Base-by-base conservation (phyloP, 352 stramenopile species). In the Pythium graminicola region DNA sequence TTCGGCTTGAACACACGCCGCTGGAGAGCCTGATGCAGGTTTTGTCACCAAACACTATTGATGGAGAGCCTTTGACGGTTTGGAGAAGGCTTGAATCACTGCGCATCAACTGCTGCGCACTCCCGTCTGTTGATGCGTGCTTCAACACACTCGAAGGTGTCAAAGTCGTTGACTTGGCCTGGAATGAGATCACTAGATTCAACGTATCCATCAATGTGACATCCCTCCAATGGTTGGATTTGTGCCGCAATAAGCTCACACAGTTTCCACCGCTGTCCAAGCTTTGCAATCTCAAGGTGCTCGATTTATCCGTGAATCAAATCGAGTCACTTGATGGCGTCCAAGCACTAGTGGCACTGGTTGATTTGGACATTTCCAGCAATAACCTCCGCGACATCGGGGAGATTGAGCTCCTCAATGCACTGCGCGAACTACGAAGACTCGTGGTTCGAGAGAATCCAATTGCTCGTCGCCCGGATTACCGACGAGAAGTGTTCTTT, bases 401-500 rank as follows among this genome's bases (percentile, higher is more conserved):
- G 1, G 75, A 87, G 29, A 45, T 90, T 0, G 76, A 85, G 51
- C 50, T 81, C 3, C 49, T 93, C 14, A 67, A 50, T 6, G 53
- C 51, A 24, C 31, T 91, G n/a, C 38, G 41, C 4, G 59, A 60
- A 19, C 68, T 93, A 1, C 55, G 49, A 4, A 59, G 60, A 3
- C 44, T 93, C n/a, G 68, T 76, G 9, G 54, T 94, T 42, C 67
- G 71, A 39, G 79, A 84, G n/a, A 94, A 94, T 32, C 81, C 80
- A 16, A 76, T 94, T 29, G 64, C 80, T 17, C 56, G 63, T 5
- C 67, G 79, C 22, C 76, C 84, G 8, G 84, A 94, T 29, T 90
- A 93, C 53, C 69, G 84, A 32, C 70, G 84, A 20, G 81, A 94
- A 49, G 73, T 91, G 16, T 43, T 93, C 1, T 93, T 94, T 32